Conservation (phyloP, 2,329 filamentous ascomycete species). For the Beauveria brongniartii region DNA sequence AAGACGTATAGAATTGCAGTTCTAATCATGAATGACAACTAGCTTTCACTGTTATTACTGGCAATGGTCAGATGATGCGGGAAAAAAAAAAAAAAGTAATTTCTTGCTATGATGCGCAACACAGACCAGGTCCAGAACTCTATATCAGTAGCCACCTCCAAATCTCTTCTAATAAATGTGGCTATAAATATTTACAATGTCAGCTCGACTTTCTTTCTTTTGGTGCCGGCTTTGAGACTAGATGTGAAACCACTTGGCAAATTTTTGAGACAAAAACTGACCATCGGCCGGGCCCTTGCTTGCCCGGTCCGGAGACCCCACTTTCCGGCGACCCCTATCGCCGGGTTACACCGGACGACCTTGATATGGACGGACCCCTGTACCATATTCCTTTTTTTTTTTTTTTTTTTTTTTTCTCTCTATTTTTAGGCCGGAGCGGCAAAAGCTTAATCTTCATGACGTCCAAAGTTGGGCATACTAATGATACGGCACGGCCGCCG, state of each 20-base stretch:
- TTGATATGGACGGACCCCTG: no score
- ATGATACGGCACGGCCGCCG: no score
- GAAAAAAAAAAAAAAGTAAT: constrained; percentile 24
- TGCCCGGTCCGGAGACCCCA: no score
- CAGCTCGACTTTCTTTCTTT: not conserved
- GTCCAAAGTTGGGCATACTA: no score
- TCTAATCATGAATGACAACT: no score
- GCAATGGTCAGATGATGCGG: constrained; percentile 26
- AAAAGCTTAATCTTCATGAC: no score
- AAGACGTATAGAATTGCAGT: no score
- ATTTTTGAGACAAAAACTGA: not conserved
- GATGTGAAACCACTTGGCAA: not conserved
- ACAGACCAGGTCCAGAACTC: constrained; percentile 28
- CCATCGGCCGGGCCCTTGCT: not conserved
- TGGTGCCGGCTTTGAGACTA: not conserved
- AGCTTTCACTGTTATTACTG: constrained; percentile 22
- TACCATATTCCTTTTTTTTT: no score
- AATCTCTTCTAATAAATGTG: constrained; percentile 15
- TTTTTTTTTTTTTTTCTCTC: no score
- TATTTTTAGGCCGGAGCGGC: no score
- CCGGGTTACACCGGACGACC: no score
- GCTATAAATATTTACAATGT: constrained; percentile 1
- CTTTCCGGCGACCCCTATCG: no score
- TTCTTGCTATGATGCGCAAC: constrained; percentile 34
- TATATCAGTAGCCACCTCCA: constrained; percentile 11